Percentiles rank a stretch among this genome's conserved stretches.
Evolutionary conservation across 1,284 basidiomycete genomes (phyloP).

Genomic region (Ustanciosporium gigantosporum): DNA sequence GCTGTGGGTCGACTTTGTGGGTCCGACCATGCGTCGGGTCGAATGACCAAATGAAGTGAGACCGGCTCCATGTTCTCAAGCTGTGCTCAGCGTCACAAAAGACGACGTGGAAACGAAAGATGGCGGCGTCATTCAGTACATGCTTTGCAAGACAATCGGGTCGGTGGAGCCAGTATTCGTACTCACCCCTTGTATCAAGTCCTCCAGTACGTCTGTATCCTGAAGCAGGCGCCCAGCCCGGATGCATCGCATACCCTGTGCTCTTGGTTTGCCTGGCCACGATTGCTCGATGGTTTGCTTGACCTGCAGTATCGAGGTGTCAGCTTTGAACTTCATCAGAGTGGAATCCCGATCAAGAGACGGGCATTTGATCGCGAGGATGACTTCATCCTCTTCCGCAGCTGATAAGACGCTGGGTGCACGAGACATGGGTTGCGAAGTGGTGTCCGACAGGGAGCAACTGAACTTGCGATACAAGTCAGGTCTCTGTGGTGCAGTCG

Average conservation of each 20-base stretch:
- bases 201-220: conserved; percentile 23
- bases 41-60: conserved; percentile 53
- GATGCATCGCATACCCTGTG: conserved; percentile 52
- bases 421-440: no score
- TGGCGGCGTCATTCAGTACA: not conserved
- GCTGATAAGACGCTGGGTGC: no score
- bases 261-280: conserved; percentile 39
- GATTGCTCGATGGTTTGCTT: conserved; percentile 37
- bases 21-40: conserved; percentile 52
- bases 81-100: conserved; percentile 4
- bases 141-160: not conserved
- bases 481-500: no score
- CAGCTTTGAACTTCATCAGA: conserved; percentile 8
- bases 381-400: conserved; percentile 9
- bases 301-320: conserved; percentile 18
- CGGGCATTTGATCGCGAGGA: conserved; percentile 37
- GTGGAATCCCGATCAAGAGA: conserved; percentile 34
- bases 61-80: conserved; percentile 24
- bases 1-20: conserved; percentile 38
- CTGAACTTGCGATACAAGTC: no score
- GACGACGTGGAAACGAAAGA: not conserved
- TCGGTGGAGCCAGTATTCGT: not conserved
- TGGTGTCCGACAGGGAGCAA: no score
- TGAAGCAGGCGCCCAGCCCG: conserved; percentile 40
- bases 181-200: conserved; percentile 23